Percentiles rank a stretch among this genome's conserved stretches.
Conservation (phyloP, 176 grass and related monocot genomes). For the Tuctoria greenei region DNA sequence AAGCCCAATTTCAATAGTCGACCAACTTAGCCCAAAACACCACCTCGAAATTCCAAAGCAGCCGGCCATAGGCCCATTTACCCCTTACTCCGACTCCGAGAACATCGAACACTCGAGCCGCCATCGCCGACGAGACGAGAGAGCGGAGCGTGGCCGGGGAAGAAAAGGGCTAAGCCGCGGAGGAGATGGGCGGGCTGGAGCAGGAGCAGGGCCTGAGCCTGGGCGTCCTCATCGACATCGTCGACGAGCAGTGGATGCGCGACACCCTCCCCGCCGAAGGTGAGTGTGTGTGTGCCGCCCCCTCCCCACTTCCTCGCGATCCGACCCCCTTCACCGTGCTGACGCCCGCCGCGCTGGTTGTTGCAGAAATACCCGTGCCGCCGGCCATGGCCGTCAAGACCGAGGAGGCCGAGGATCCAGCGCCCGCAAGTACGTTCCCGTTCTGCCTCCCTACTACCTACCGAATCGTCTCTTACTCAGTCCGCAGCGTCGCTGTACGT, state of each 20-base stretch:
- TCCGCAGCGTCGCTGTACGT: neutral
- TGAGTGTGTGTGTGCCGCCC: constrained; percentile 39
- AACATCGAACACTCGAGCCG: neutral
- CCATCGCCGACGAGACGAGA: neutral
- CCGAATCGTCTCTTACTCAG: neutral
- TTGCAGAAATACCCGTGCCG: constrained; percentile 74
- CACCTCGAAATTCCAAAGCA: neutral
- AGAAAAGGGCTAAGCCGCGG: constrained; percentile 9
- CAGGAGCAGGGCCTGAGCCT: constrained; percentile 66
- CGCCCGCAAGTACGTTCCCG: constrained; percentile 54
- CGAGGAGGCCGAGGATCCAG: constrained; percentile 68
- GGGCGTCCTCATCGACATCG: constrained; percentile 86
- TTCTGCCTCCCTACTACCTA: neutral
- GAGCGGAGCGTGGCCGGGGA: neutral
- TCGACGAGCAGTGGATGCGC: constrained; percentile 92
- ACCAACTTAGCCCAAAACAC: neutral
- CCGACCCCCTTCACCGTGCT: neutral
- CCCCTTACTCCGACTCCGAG: neutral
- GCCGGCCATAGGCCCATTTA: neutral
- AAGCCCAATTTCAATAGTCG: neutral
- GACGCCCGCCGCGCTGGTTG: neutral
- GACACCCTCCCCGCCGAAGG: constrained; percentile 87
- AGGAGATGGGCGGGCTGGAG: constrained; percentile 64
- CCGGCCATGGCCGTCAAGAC: constrained; percentile 64
- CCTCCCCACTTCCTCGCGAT: neutral